Conservation (phyloP, 805 yeast species). For the Zygotorulaspora chibaensis region DNA sequence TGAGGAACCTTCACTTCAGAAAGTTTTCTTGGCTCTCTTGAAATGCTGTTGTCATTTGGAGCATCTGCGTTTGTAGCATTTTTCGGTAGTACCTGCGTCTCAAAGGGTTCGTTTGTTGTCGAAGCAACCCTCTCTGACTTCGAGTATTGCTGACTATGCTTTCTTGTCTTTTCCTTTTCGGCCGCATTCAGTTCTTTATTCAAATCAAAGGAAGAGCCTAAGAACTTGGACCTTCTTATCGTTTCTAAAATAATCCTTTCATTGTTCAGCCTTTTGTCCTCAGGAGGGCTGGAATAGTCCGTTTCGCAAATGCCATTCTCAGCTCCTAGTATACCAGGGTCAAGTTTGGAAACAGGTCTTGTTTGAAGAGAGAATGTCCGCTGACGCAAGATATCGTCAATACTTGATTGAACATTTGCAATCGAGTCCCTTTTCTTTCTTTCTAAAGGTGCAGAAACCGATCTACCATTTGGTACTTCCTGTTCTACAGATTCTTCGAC, state of each 20-base stretch:
- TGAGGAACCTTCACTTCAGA: constrained; percentile 66
- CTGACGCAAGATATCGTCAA: constrained; percentile 31
- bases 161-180: constrained; percentile 11
- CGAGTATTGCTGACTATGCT: constrained; percentile 5
- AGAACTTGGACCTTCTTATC: constrained; percentile 42
- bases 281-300: constrained; percentile 22
- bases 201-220: constrained; percentile 40
- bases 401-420: constrained; percentile 26
- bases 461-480: constrained; percentile 28
- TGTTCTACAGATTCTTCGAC: constrained; percentile 8
- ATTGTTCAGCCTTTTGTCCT: constrained; percentile 21
- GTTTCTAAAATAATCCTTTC: constrained; percentile 38
- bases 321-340: constrained; percentile 38
- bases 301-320: constrained; percentile 12
- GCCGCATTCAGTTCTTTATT: constrained; percentile 30
- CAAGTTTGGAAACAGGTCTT: constrained; percentile 42
- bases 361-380: constrained; percentile 39
- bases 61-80: constrained; percentile 27
- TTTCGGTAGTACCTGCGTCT: constrained; percentile 26
- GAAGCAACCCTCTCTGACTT: constrained; percentile 14
- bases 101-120: constrained; percentile 15
- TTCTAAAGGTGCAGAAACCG: constrained; percentile 39
- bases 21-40: constrained; percentile 44
- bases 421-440: constrained; percentile 17
- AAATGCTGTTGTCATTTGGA: constrained; percentile 16